Evolutionary conservation across 2,329 filamentous ascomycete species (phyloP), one percentile per base, ranked within the genome.

Genomic region (Dothidotthia symphoricarpi): DNA sequence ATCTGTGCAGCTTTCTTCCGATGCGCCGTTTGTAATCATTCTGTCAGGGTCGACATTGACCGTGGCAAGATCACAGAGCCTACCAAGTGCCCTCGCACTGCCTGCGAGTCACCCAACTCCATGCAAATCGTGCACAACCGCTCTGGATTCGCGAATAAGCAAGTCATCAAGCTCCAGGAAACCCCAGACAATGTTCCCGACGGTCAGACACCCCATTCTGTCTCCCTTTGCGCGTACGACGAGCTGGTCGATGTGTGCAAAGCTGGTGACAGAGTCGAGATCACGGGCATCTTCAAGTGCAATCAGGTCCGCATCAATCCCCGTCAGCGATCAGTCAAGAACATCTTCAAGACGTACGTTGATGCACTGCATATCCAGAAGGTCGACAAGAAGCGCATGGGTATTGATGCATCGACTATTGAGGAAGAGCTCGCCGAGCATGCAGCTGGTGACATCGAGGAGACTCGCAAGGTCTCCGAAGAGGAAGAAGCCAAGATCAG

Each of bases 41-140:
- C 87, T 3, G 81, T 95, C 45, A 87, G 86, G 47, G 88, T 96
- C 37, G 86, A 89, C 39, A 85, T 98, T 57, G 93, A 98, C 63
- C 85, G 93, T 59, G 93, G 94, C 66, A 93, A 91, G 72, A 98
- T 98, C 58, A 84, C 88, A 15, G 93, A 98, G 67, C 93, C 93
- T 2, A 96, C 88, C 1, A 79, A 84, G 54, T 98, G 93, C 63
- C 88, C 90, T 15, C 85, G 93, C 37, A 75, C 80, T 16, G 80
- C 86, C 38, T 98, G 93, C 71, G 77, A 80, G 33, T 83, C 85
- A 37, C 86, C 84, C 63, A 97, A 98, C 70, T 95, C 91, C 2
- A 97, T 98, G 91, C 88, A 96, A 62, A 94, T 98, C 53, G 79
- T 97, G 14, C 93, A 98, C 74, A 98, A 98, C 68, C 84, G 93